phyloP scores from a whole-genome alignment of 129 eudicot species.

The Logfia minima region DNA sequence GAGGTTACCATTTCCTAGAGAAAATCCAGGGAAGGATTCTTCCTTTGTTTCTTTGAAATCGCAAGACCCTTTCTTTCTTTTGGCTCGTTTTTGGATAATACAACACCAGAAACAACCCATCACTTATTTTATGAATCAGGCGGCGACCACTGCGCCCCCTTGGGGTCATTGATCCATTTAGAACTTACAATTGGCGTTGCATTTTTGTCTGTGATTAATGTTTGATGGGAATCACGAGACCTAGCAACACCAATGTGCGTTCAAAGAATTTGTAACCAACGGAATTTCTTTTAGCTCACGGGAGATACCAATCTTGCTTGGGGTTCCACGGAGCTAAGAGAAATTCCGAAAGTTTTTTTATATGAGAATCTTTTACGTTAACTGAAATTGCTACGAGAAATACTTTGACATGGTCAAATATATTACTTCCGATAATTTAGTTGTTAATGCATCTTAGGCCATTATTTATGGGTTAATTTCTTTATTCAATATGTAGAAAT shows the following conservation, averaged over 20 bases:
- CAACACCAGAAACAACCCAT: constrained; percentile 70
- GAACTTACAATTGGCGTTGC: constrained; percentile 38
- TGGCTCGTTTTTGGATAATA: constrained; percentile 32
- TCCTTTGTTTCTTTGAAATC: constrained; percentile 37
- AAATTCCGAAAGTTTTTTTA: constrained; percentile 29
- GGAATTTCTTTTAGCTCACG: constrained; percentile 37
- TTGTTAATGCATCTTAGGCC: constrained; percentile 24
- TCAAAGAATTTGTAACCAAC: constrained; percentile 23
- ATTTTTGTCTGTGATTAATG: constrained; percentile 23
- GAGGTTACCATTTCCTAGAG: constrained; percentile 54
- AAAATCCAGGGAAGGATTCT: constrained; percentile 60
- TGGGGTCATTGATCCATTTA: constrained; percentile 39
- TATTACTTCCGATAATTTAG: constrained; percentile 30
- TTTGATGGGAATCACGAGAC: constrained; percentile 24
- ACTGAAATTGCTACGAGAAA: constrained; percentile 20
- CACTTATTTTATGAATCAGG: constrained; percentile 31
- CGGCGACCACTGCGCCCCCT: constrained; percentile 22
- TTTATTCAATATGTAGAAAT: background rate
- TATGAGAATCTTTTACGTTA: constrained; percentile 16
- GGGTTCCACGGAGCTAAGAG: constrained; percentile 47
- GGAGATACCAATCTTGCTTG: constrained; percentile 53
- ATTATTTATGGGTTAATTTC: background rate
- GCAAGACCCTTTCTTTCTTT: constrained; percentile 43
- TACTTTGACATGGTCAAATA: constrained; percentile 36
- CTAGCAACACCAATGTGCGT: constrained; percentile 40